A percentile compares a stretch with the other conserved stretches of the same genome.
Evolutionary conservation across 1,284 basidiomycete genomes (phyloP).

Genomic region (Apiotrichum gracile): DNA sequence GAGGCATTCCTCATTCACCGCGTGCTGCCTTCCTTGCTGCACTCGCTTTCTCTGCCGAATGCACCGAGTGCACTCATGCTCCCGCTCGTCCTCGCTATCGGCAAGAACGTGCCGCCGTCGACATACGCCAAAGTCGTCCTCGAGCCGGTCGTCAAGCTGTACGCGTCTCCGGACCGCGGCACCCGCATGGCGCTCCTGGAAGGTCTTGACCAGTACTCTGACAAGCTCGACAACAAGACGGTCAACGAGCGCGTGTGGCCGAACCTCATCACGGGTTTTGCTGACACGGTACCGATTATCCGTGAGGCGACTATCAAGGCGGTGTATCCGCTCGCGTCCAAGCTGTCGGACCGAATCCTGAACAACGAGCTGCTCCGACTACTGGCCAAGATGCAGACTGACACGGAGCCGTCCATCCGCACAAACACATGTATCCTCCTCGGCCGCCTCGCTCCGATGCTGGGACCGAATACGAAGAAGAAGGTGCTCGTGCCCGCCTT

Average conservation of each 20-base stretch:
- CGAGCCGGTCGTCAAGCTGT: constrained; percentile 75
- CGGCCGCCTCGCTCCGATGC: constrained; percentile 76
- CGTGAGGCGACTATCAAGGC: constrained; percentile 91
- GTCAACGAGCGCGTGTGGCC: constrained; percentile 91
- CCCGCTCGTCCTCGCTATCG: constrained; percentile 74
- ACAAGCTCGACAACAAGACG: constrained; percentile 76
- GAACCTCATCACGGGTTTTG: constrained; percentile 88
- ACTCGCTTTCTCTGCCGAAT: constrained; percentile 76
- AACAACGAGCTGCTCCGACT: constrained; percentile 94
- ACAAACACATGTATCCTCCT: constrained; percentile 97
- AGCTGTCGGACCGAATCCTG: constrained; percentile 85
- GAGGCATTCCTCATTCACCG: constrained; percentile 79
- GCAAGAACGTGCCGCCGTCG: constrained; percentile 62
- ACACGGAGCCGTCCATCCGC: constrained; percentile 87
- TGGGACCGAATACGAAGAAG: constrained; percentile 81
- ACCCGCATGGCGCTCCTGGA: constrained; percentile 91
- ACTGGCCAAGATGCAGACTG: constrained; percentile 87
- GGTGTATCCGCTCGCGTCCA: constrained; percentile 74
- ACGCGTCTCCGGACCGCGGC: constrained; percentile 79
- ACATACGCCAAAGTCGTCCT: constrained; percentile 69
- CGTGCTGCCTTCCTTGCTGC: constrained; percentile 79
- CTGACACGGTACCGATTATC: constrained; percentile 86
- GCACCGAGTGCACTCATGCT: constrained; percentile 72
- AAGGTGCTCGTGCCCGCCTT: constrained; percentile 97
- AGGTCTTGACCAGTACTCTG: constrained; percentile 72